Conservation (phyloP, 1,284 basidiomycete genomes). For the Cryptococcus floricola region DNA sequence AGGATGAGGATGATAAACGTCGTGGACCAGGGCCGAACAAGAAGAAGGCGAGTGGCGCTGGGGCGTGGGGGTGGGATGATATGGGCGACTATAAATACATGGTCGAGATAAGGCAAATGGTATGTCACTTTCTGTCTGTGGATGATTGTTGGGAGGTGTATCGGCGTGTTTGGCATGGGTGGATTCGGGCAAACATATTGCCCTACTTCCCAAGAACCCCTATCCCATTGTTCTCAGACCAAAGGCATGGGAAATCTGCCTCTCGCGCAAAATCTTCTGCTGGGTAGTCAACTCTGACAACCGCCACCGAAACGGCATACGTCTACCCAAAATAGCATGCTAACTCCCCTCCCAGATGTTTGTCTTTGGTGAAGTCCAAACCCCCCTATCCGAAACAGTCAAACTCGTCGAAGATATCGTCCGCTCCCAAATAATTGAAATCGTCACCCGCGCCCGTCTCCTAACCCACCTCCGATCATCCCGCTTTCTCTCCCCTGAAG, state of each 20-base stretch:
- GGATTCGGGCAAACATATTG: too few relatives aligned
- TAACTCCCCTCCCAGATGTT: conserved; percentile 65
- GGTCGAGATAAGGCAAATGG: conserved; percentile 80
- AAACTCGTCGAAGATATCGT: conserved; percentile 94
- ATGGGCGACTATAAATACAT: conserved; percentile 65
- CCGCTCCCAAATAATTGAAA: conserved; percentile 85
- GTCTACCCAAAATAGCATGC: neutral
- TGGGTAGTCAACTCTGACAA: neutral
- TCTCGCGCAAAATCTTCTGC: too few relatives aligned
- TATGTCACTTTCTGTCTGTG: conserved; percentile 29
- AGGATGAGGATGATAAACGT: conserved; percentile 34
- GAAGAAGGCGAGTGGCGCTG: conserved; percentile 15
- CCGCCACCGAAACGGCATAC: neutral
- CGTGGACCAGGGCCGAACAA: conserved; percentile 20
- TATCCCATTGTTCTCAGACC: too few relatives aligned
- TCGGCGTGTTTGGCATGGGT: too few relatives aligned
- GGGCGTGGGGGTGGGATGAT: conserved; percentile 3
- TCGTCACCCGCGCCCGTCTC: conserved; percentile 84
- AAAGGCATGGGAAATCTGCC: too few relatives aligned
- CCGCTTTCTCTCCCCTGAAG: conserved; percentile 82
- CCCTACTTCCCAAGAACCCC: too few relatives aligned
- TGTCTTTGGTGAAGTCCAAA: conserved; percentile 91
- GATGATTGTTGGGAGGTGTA: too few relatives aligned
- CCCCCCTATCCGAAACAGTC: conserved; percentile 80
- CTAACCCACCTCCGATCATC: conserved; percentile 77